Evolutionary conservation across 805 yeast genomes (phyloP), one percentile per base, ranked within the genome.

Genomic region (Yamadazyma ubonensis): DNA sequence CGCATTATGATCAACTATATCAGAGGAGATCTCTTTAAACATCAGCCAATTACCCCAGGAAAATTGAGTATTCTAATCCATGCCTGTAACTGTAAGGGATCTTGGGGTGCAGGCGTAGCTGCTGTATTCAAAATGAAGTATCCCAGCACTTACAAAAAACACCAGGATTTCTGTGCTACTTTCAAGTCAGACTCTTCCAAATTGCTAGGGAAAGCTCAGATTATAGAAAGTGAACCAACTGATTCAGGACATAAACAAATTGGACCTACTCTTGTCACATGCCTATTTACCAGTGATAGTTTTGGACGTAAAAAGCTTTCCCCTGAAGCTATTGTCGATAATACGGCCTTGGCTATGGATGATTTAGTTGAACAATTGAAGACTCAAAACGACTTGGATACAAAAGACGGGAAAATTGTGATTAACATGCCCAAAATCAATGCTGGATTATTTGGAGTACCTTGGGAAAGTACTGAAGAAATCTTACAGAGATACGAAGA

Each of bases 51-150:
- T 0, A 43, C 50, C 4, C 68, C 73, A 2, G 29, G 39, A 3
- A 38, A 43, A 2, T 36, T 42, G 1, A 54, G 79, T 0, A 64
- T 84, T 2, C 56, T 86, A 4, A 84, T 84, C 1, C 96, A 87
- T 55, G 79, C 95, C 0, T 87, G 96, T 53, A 87, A 87, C 55
- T 79, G 88, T 27, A 66, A 70, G 18, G 96, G 95, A 0, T 53
- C 69, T 1, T 87, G 96, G 96, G 93, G 93, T 3, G 91, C 86
- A 3, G 96, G 96, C 0, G 75, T 87, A 2, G 95, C 95, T 0
- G 67, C 67, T 3, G 74, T 62, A 18, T 77, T 87, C 52, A 74
- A 70, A 17, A 39, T 50, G 12, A 58, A 64, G 33, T 86, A 71
- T 56, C 89, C 87, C 2, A 52, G 65, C 2, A 76, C 91, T 3